Conservation (phyloP, 1,139 yeast species). For the Yamadazyma pseudoaaseri region DNA sequence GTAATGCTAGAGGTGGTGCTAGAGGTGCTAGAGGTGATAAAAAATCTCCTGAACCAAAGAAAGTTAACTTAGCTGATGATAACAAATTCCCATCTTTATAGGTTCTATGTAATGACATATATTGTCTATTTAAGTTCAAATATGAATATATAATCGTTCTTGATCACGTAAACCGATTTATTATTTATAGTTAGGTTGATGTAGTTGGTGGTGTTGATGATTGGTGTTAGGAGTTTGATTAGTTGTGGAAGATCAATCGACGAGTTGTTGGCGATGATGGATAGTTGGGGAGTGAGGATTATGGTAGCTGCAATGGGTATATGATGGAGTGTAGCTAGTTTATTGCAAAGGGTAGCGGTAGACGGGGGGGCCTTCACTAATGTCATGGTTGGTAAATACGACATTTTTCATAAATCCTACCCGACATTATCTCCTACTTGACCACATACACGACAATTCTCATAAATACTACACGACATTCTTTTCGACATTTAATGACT, state of each 20-base stretch:
- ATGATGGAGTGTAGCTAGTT: neutral
- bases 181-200: neutral
- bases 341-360: neutral
- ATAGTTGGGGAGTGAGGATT: neutral
- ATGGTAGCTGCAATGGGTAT: neutral
- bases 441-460: too few species aligned
- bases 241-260: neutral
- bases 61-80: conserved; percentile 48
- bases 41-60: conserved; percentile 22
- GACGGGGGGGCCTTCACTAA: too few species aligned
- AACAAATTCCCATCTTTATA: conserved; percentile 63
- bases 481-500: too few species aligned
- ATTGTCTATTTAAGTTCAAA: conserved; percentile 1
- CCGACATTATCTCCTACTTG: too few species aligned
- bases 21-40: conserved; percentile 17
- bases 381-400: too few species aligned
- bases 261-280: neutral
- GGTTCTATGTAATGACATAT: conserved; percentile 7
- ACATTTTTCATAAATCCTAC: too few species aligned
- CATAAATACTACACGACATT: too few species aligned
- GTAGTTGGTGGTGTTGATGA: neutral
- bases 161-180: neutral
- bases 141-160: neutral
- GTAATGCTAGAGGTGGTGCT: conserved; percentile 11
- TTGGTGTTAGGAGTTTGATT: neutral